These are phyloP conservation scores for Salix exigua DNA, from an alignment of 345 rosid species.

Conservation along the genomic window DNA sequence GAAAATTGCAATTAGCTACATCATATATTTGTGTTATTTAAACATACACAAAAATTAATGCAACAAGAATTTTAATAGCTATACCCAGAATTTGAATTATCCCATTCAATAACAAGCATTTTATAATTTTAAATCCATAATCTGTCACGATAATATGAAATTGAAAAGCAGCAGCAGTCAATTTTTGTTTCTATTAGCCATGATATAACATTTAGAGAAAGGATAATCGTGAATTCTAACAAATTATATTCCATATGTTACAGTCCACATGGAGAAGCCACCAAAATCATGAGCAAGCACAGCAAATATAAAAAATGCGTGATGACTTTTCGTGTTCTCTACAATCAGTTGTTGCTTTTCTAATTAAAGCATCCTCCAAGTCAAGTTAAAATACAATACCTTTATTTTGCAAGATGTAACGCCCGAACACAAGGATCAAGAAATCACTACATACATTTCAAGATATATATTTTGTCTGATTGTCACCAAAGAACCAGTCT, in stretches of 20 bases:
- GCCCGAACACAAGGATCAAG: too few species aligned
- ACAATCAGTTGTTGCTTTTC: not conserved
- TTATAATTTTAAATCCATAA: not conserved
- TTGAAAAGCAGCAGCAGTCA: not conserved
- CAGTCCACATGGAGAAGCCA: not conserved
- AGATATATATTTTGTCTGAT: not conserved
- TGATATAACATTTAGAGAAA: not conserved
- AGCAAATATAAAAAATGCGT: too few species aligned
- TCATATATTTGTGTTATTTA: slow-evolving; percentile 2
- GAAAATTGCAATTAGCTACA: slow-evolving; percentile 25
- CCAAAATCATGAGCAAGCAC: not conserved
- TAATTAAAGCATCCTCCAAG: not conserved
- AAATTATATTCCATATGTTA: not conserved
- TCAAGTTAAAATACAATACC: not conserved
- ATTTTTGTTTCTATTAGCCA: not conserved
- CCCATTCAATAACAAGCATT: not conserved
- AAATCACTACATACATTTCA: not conserved
- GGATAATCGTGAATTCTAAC: not conserved
- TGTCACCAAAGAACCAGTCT: not conserved
- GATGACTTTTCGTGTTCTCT: too few species aligned
- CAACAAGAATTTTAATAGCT: not conserved
- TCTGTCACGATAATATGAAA: not conserved
- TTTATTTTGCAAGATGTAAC: too few species aligned
- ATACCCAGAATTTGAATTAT: not conserved
- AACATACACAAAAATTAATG: not conserved